Base-by-base conservation (phyloP, 2,329 filamentous ascomycete species). In the Pseudogymnoascus destructans region DNA sequence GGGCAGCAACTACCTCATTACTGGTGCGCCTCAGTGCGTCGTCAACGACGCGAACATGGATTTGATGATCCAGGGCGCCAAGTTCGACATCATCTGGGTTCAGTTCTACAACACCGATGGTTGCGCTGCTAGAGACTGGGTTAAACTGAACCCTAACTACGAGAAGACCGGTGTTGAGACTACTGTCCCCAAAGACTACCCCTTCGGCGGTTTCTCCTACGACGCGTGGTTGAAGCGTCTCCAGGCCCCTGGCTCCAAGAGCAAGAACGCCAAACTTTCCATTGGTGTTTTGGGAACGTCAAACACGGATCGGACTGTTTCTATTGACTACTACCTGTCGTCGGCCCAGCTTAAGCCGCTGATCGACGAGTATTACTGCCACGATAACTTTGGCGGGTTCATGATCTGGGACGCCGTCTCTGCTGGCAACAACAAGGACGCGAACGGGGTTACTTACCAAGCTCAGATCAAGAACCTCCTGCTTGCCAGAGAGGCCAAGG, bases 81-180 rank as follows among this genome's bases (percentile, higher is more conserved):
- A 64, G 23, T 70, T 70, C 55, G 68, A 70, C 62, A 58, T 66
- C 23, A 57, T 70, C 3, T 70, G 62, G 60, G 64, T 69, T 38
- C 68, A 70, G 54, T 70, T 67, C 46, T 70, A 70, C 58, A 69
- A 70, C 62, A 68, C 66, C 23, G 59, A 46, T 6, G 33, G 38
- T 9, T 69, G 68, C 38, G 63, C 61, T 35, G 68, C 67, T 33
- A 62, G 65, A 19, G 61, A 63, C 36, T 68, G 59, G 55, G 58
- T 62, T 42, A 61, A 60, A 15, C 58, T 60, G 8, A 56, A 60
- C 36, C 52, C 33, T 2, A 55, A 35, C 32, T 57, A 62, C 54
- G 42, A 21, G 8, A 40, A 25, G 13, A 57, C 52, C 13, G 58
- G 40, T 46, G 40, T 46, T 21, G 40, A 46, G 40, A 15, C 40